Base-by-base conservation (phyloP, 805 yeast species). In the Candida taoyuanica region DNA sequence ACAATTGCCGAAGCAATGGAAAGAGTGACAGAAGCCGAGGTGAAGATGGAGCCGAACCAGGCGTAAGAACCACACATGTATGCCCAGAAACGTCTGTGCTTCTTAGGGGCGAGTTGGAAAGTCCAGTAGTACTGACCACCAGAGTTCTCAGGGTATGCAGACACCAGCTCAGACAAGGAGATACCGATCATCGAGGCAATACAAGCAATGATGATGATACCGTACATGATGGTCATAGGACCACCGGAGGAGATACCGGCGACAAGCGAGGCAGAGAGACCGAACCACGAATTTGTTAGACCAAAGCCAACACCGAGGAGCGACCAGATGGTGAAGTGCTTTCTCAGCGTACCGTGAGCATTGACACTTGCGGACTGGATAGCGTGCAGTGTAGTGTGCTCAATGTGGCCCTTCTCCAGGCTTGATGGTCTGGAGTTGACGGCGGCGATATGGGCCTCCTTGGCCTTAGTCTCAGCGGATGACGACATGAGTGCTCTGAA, bases 61-160 rank as follows among this genome's bases (percentile, higher is more conserved):
- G 80, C 81, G 44, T 74, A 65, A 16, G 78, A 68, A n/a, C 83
- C 85, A 46, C 79, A 74, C 60, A 68, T 47, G 49, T 70, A 78
- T 7, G 78, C 72, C 50, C 63, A 57, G 39, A 72, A 70, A 13
- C 58, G 38, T 37, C 51, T 55, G 44, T 45, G 47, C 17, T 50
- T 55, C 42, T 61, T 64, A 17, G 78, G 78, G 5, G 80, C 75
- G 37, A 76, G 55, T 30, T 70, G 66, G 56, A 68, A 64, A 6
- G 79, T 72, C 81, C 82, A 76, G 43, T 70, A 74, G 52, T 73
- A 73, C 46, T 73, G 78, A 18, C 81, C 81, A 38, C 79, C 78
- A 32, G 80, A 75, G 40, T 70, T 68, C 38, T 53, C 57, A 4
- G 81, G 81, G 54, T 66, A 67, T 12, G 77, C 71, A 33, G 71